Evolutionary conservation across 2,329 filamentous ascomycete genomes (phyloP), one percentile per base, ranked within the genome.

Genomic region (Chaetothyriales sp.): DNA sequence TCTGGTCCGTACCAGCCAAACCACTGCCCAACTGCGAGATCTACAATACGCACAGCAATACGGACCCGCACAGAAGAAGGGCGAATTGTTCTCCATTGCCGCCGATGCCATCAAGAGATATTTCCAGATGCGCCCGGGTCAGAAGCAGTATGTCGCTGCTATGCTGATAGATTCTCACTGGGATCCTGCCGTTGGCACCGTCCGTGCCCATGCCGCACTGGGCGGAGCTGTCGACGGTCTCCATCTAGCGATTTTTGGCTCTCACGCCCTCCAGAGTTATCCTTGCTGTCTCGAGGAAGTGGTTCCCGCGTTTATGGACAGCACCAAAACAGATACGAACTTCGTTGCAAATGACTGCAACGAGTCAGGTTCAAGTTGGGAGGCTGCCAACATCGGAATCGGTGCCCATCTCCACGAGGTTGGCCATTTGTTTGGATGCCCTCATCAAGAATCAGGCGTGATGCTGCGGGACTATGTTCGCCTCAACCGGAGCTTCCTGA

Each of bases 321-420:
- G 88, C 66, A 95, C 89, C 2, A 80, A 83, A 28, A 95, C 88
- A 0, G 86, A 96, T 63, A 85, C 81, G 8, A 77, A 79, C 42
- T 77, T 78, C 59, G 80, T 95, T 39, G 84, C 84, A 15, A 95
- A 95, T 61, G 86, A 94, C 64, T 86, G 81, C 65, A 84, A 84
- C 59, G 86, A 95, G 58, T 83, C 82, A 5, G 89, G 89, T 20
- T 94, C 86, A 63, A 92, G 81, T 46, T 96, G 90, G 90, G 90
- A 96, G 65, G 81, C 88, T n/a, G 88, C 86, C 22, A 94, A 90
- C 60, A 84, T 95, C 54, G 89, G 89, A 26, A 93, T 96, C 57
- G 90, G 90, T 6, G 89, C 87, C 8, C 90, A 96, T 66, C 68
- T 96, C 46, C 90, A 94, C 65, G 88, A 95, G 67, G 84, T 84